phyloP scores from a whole-genome alignment of 2,329 filamentous ascomycete genomes.

The Epichloe baconii region DNA sequence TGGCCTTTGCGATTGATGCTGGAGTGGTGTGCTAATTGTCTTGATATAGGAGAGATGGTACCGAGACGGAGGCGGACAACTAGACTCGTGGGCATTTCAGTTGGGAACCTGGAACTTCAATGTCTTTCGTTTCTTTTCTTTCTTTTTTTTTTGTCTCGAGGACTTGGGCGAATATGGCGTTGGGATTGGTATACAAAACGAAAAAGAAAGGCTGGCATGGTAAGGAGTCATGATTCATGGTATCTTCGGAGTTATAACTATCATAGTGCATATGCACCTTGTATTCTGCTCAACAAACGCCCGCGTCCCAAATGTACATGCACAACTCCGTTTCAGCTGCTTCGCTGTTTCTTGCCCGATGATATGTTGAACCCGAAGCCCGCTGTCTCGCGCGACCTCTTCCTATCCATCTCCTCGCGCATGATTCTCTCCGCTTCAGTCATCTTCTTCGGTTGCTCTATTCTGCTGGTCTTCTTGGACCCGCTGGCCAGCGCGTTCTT shows the following conservation, averaged over 20 bases:
- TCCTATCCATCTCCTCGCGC: conserved; percentile 68
- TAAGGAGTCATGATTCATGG: conserved; percentile 2
- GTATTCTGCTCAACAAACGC: not conserved
- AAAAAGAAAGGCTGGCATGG: not conserved
- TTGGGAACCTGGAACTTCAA: not conserved
- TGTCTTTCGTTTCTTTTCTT: not conserved
- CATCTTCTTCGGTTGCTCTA: conserved; percentile 65
- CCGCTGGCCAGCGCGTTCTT: conserved; percentile 55
- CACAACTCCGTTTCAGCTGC: conserved; percentile 5
- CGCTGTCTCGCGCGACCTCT: conserved; percentile 39
- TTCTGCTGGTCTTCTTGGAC: conserved; percentile 45
- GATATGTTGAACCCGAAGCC: conserved; percentile 35
- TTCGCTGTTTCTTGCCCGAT: conserved; percentile 40
- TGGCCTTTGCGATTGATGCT: not conserved
- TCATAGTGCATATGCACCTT: not conserved
- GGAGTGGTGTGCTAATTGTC: not conserved
- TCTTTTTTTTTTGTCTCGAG: not conserved
- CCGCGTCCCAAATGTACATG: not conserved
- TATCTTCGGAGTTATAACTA: not conserved
- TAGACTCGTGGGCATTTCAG: conserved; percentile 5
- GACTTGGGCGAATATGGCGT: conserved; percentile 2
- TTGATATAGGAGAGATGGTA: conserved; percentile 42
- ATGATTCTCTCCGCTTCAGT: conserved; percentile 81
- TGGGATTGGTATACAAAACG: not conserved
- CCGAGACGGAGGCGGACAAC: conserved; percentile 35